Evolutionary conservation across 2,329 filamentous ascomycete species (phyloP).

Genomic region (Cordyceps cateniannulata): DNA sequence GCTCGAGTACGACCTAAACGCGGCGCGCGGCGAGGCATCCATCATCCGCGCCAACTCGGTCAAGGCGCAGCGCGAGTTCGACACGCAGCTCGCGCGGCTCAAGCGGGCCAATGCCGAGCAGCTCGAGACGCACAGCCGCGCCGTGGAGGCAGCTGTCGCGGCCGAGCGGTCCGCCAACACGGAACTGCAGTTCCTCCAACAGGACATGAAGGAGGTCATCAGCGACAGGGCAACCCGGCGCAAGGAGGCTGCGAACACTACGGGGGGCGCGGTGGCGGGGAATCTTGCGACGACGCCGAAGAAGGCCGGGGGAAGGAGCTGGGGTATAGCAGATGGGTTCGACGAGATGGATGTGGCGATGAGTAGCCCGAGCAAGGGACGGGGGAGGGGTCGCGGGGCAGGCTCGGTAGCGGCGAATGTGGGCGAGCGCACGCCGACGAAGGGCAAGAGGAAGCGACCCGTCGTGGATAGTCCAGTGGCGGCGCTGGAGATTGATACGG

Average conservation of each 20-base stretch:
- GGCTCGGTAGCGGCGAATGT: conserved; percentile 38
- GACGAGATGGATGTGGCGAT: conserved; percentile 56
- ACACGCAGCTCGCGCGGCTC: conserved; percentile 54
- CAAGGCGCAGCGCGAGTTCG: conserved; percentile 54
- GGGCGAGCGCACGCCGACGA: conserved; percentile 54
- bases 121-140: conserved; percentile 54
- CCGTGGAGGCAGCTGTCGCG: conserved; percentile 57
- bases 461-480: conserved; percentile 59
- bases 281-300: conserved; percentile 51
- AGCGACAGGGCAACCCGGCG: conserved; percentile 36
- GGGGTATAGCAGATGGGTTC: conserved; percentile 67
- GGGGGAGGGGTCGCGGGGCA: conserved; percentile 32
- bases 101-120: conserved; percentile 60
- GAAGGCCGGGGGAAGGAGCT: conserved; percentile 42
- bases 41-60: conserved; percentile 68
- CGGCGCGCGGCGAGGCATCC: conserved; percentile 64
- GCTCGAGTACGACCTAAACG: conserved; percentile 50
- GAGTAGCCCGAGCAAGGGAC: conserved; percentile 50
- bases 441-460: conserved; percentile 64
- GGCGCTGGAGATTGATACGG: conserved; percentile 48
- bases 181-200: conserved; percentile 65
- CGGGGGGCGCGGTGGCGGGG: conserved; percentile 15
- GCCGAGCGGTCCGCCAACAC: conserved; percentile 60
- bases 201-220: conserved; percentile 59
- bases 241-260: conserved; percentile 36